Conservation (phyloP, 2,329 filamentous ascomycete genomes). For the Cryphonectria japonica region DNA sequence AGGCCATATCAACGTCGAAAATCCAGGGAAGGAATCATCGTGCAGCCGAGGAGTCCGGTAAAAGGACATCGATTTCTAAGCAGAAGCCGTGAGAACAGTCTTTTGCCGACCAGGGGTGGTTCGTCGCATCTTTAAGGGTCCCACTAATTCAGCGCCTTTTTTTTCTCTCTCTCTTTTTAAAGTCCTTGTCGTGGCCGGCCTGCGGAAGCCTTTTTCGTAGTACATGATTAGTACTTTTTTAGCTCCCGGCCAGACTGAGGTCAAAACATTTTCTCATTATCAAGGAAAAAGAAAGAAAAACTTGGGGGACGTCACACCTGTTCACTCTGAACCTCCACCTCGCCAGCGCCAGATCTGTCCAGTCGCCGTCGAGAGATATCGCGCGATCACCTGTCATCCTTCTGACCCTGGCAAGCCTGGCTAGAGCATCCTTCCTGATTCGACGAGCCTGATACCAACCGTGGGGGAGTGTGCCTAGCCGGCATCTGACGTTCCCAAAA, state of each 20-base stretch:
- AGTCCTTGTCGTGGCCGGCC: not conserved
- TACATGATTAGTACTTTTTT: not conserved
- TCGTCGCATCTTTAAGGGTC: not conserved
- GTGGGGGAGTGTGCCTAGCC: conserved; percentile 12
- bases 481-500: conserved; percentile 1
- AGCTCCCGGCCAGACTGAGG: not conserved
- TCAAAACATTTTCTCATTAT: conserved; percentile 3
- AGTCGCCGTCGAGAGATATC: conserved; percentile 28
- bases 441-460: conserved; percentile 11
- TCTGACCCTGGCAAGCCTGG: conserved; percentile 19
- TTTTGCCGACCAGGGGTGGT: not conserved
- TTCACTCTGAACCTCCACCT: conserved; percentile 9
- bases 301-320: not conserved
- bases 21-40: not conserved
- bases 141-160: conserved; percentile 4
- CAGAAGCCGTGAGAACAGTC: not conserved
- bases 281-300: not conserved
- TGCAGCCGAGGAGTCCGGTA: not conserved
- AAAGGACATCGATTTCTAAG: conserved; percentile 10
- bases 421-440: conserved; percentile 13
- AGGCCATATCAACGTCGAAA: not conserved
- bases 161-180: not conserved
- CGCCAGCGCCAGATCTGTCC: conserved; percentile 16
- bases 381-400: conserved; percentile 22
- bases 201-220: not conserved